Evolutionary conservation across 345 rosid species (phyloP).

Genomic region (Melastoma malabathricum): DNA sequence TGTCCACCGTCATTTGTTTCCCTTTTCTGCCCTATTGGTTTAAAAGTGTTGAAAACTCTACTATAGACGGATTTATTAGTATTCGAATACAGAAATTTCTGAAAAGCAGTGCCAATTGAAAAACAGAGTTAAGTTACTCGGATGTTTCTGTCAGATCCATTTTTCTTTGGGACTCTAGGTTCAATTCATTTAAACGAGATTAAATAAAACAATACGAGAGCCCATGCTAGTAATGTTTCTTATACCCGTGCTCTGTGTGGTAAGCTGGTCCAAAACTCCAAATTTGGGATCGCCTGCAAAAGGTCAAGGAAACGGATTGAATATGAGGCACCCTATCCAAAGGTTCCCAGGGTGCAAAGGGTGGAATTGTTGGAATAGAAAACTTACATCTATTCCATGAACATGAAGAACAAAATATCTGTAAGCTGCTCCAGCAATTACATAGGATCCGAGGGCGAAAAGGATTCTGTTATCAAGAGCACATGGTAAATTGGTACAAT

Average conservation of each 20-base stretch:
- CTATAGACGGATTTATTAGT: too few relatives aligned
- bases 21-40: too few relatives aligned
- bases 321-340: too few relatives aligned
- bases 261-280: slow-evolving; percentile 65
- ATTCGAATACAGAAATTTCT: too few relatives aligned
- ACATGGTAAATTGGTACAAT: neutral
- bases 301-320: neutral
- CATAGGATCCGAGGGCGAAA: slow-evolving; percentile 67
- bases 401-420: slow-evolving; percentile 59
- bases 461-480: slow-evolving; percentile 31
- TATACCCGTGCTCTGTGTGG: slow-evolving; percentile 69
- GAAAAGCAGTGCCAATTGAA: too few relatives aligned
- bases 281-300: slow-evolving; percentile 65
- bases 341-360: neutral
- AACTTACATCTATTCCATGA: slow-evolving; percentile 60
- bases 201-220: neutral
- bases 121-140: too few relatives aligned
- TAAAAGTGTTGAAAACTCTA: too few relatives aligned
- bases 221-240: too few relatives aligned
- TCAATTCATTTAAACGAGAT: neutral
- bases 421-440: slow-evolving; percentile 58
- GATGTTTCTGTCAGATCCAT: too few relatives aligned
- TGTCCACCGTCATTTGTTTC: too few relatives aligned
- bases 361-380: neutral
- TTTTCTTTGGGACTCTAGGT: neutral